phyloP scores from a whole-genome alignment of 1,284 basidiomycete species.

The Fomitiporia mediterranea region DNA sequence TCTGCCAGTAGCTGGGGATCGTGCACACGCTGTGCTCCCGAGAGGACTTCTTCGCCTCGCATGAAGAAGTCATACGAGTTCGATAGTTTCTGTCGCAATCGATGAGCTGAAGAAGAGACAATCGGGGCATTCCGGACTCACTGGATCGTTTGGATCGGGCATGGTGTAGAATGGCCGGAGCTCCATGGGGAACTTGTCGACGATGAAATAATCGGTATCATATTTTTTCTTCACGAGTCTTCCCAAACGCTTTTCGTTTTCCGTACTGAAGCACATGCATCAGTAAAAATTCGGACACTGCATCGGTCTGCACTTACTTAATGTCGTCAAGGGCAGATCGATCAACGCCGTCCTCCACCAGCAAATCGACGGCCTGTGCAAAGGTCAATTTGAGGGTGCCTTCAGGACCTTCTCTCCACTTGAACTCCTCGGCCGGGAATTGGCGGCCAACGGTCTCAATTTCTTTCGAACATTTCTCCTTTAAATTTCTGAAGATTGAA shows the following conservation, averaged over 20 bases:
- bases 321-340: conserved; percentile 81
- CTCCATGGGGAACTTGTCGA: conserved; percentile 93
- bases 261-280: conserved; percentile 53
- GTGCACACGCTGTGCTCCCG: conserved; percentile 96
- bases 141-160: conserved; percentile 87
- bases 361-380: conserved; percentile 81
- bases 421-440: conserved; percentile 89
- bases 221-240: conserved; percentile 88
- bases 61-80: conserved; percentile 99
- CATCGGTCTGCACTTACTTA: conserved; percentile 47
- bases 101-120: conserved; percentile 12
- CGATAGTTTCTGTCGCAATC: conserved; percentile 62
- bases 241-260: conserved; percentile 91
- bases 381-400: conserved; percentile 82
- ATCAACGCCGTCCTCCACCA: conserved; percentile 79
- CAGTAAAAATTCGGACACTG: conserved; percentile 2
- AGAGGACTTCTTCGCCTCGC: conserved; percentile 97
- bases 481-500: conserved; percentile 79
- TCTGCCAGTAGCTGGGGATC: conserved; percentile 80
- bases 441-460: conserved; percentile 82
- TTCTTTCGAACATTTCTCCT: conserved; percentile 72
- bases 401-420: conserved; percentile 78
- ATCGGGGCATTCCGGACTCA: conserved; percentile 35
- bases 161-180: conserved; percentile 98
- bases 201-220: conserved; percentile 95